phyloP scores from a whole-genome alignment of 2,329 filamentous ascomycete genomes.

The Verticillium dahliae region DNA sequence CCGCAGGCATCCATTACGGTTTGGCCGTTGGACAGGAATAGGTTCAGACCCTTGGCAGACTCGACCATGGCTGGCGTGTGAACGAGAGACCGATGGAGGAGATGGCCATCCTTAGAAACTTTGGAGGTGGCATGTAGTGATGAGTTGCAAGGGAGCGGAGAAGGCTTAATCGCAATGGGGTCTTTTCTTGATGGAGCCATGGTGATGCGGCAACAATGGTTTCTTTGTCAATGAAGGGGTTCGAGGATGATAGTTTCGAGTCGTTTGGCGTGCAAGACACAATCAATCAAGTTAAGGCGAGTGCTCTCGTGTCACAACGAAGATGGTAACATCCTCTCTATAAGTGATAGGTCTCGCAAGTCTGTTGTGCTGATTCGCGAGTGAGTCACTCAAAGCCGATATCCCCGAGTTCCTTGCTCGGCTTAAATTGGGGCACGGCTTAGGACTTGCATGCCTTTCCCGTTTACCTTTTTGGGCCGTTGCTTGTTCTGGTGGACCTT shows the following conservation, averaged over 20 bases:
- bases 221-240: not conserved
- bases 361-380: not conserved
- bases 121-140: not conserved
- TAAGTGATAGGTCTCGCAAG: not conserved
- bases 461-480: not conserved
- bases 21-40: conserved; percentile 24
- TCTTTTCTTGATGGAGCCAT: conserved; percentile 14
- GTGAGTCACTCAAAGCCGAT: not conserved
- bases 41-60: conserved; percentile 31
- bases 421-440: not conserved
- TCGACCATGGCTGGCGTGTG: conserved; percentile 26
- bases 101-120: conserved; percentile 6
- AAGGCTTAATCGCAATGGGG: not conserved
- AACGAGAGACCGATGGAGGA: conserved; percentile 27
- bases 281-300: too few relatives aligned
- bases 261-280: not conserved
- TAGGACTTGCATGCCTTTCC: not conserved
- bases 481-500: not conserved
- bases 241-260: not conserved
- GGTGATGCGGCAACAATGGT: not conserved
- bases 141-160: not conserved
- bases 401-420: not conserved
- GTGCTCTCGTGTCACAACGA: not conserved
- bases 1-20: conserved; percentile 27
- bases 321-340: not conserved